Percentiles rank a stretch among this genome's conserved stretches.
Conservation (phyloP, 2,329 filamentous ascomycete genomes). For the Penicillium vulpinum region DNA sequence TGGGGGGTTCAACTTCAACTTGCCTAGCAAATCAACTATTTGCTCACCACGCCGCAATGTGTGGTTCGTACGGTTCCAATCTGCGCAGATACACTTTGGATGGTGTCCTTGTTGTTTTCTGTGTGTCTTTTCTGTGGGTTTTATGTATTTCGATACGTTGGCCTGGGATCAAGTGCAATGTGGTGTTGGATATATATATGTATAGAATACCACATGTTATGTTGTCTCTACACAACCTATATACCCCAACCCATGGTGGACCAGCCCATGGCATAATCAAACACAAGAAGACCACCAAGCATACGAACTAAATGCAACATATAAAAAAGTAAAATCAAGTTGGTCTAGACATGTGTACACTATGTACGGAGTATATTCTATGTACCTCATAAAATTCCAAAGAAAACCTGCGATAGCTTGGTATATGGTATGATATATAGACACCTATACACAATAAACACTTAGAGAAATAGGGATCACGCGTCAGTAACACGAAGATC, state of each 20-base stretch:
- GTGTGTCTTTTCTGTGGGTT: too few relatives aligned
- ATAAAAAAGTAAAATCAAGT: neutral
- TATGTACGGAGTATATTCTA: neutral
- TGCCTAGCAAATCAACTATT: neutral
- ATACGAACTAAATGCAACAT: neutral
- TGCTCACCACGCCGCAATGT: neutral
- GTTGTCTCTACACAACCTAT: too few relatives aligned
- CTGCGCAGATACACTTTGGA: too few relatives aligned
- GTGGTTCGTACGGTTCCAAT: neutral
- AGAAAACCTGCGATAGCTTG: neutral
- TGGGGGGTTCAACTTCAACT: neutral
- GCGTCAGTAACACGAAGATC: neutral
- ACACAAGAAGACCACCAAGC: neutral
- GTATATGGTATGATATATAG: neutral
- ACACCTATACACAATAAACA: neutral
- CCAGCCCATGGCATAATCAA: neutral
- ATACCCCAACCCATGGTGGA: too few relatives aligned
- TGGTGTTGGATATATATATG: too few relatives aligned
- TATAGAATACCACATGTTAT: too few relatives aligned
- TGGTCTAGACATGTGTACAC: too few relatives aligned
- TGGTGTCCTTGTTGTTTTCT: too few relatives aligned
- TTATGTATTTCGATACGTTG: too few relatives aligned
- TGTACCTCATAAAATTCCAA: neutral
- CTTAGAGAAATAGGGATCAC: too few relatives aligned
- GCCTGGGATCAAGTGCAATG: too few relatives aligned